Base-by-base conservation (phyloP, 1,284 basidiomycete species). In the Ceratobasidium sp. region DNA sequence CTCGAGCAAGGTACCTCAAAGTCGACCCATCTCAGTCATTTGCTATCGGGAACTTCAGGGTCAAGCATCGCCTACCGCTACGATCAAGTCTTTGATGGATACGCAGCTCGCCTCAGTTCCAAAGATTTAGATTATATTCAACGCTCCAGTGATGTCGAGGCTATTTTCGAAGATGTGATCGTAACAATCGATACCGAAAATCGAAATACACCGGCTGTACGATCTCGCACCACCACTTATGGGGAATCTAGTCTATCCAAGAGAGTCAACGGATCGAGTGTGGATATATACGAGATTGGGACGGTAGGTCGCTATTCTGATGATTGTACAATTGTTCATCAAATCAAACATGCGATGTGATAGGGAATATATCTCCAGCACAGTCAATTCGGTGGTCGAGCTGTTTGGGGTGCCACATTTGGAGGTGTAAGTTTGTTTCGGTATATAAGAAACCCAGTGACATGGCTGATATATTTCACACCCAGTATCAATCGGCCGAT, bases 251-350 rank as follows among this genome's bases (percentile, higher is more conserved):
- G 36, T 6, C 36, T 39, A 6, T 6, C 14, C 14, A 39, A 14
- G 36, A 6, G 36, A 39, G 14, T 14, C 36, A 39, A 39, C 36
- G 36, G 36, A 39, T 39, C 36, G n/a, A n/a, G n/a, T n/a, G 62
- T 67, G 9, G 62, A 53, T 18, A 21, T 67, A 4, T 67, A 67
- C 39, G 46, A 52, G 21, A 55, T 67, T 26, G 62, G 48, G n/a
- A 67, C 62, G 1, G 62, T 67, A 41, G n/a, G n/a, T n/a, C n/a
- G n/a, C n/a, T n/a, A n/a, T n/a, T n/a, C n/a, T n/a, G n/a, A n/a
- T n/a, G n/a, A n/a, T n/a, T n/a, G n/a, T n/a, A n/a, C n/a, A n/a
- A n/a, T n/a, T n/a, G n/a, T n/a, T n/a, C n/a, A n/a, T n/a, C n/a
- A n/a, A n/a, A n/a, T n/a, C n/a, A n/a, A n/a, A 10, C 52, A 16